Conservation (phyloP, 192 early-diverging fungal species). For the Entrophospora sp. region DNA sequence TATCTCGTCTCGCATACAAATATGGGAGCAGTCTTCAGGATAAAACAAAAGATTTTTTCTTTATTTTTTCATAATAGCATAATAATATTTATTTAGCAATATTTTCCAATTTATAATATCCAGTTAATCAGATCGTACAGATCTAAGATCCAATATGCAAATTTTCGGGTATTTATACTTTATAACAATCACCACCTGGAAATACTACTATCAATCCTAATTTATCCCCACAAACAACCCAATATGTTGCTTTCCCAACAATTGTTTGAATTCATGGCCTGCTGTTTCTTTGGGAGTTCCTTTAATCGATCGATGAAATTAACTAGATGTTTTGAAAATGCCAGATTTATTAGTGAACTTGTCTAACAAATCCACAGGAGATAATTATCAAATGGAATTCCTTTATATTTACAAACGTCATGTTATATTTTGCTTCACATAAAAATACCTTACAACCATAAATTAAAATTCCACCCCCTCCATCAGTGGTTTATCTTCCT, state of each 20-base stretch:
- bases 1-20: no score
- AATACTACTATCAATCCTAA: constrained; percentile 7
- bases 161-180: not conserved
- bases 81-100: no score
- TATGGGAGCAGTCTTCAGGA: no score
- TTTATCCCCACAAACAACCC: constrained; percentile 6
- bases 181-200: not conserved
- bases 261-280: not conserved
- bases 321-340: not conserved
- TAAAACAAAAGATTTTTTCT: no score
- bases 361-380: not conserved
- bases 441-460: constrained; percentile 2
- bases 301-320: constrained; percentile 1
- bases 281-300: constrained; percentile 2
- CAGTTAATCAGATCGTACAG: not conserved
- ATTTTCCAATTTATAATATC: not conserved
- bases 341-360: constrained; percentile 11
- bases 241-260: constrained; percentile 8
- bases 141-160: not conserved
- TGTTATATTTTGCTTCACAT: constrained; percentile 8
- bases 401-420: constrained; percentile 11
- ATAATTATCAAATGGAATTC: not conserved
- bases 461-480: constrained; percentile 9
- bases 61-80: no score
- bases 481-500: not conserved